Evolutionary conservation across 768 basidiomycete genomes (phyloP), one percentile per base, ranked within the genome.

Genomic region (Aureoboletus auriporus): DNA sequence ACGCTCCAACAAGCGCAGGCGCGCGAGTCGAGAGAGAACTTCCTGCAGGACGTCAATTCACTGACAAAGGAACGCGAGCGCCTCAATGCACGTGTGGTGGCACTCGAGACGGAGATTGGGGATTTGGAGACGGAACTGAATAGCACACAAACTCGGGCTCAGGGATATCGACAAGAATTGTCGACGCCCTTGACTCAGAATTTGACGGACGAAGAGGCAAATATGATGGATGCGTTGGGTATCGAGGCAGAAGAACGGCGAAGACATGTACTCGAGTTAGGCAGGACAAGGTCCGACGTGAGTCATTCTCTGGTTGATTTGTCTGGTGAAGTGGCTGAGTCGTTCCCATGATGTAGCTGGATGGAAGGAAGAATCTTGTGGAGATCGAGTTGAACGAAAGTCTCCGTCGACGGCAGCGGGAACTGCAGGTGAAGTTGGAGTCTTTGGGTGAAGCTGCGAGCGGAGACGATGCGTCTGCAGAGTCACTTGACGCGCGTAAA

Each of bases 311-410:
- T 2, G 2, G 43, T 10, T 20, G 44, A 39, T 40, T 42, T 14
- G 9, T 31, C 13, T 23, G 30, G 14, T 17, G 46, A 26, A n/a
- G 20, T 28, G 27, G 4, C 44, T 48, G 17, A 55, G 11, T 7
- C 1, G 13, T 38, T 48, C 26, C 31, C 20, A 23, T 23, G 20
- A 20, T 34, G 42, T 8, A 65, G 63, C 67, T 92, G 54, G 83
- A 89, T 35, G 78, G 82, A 11, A 76, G 75, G 54, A 93, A 90
- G 70, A 89, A 86, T 60, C 68, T 84, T 5, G 69, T 96, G 27
- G 93, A 96, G 63, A 94, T 96, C 46, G 95, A 98, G 65, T 75
- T 98, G 40, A 91, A 88, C 54, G 96, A 99, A 65, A 84, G 84
- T 56, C 75, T 98, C 12, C 77, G 83, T 17, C 80, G 94, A 8